These are phyloP conservation scores for Cyberlindnera mrakii DNA, from an alignment of 805 yeast species.

Conservation along the genomic window DNA sequence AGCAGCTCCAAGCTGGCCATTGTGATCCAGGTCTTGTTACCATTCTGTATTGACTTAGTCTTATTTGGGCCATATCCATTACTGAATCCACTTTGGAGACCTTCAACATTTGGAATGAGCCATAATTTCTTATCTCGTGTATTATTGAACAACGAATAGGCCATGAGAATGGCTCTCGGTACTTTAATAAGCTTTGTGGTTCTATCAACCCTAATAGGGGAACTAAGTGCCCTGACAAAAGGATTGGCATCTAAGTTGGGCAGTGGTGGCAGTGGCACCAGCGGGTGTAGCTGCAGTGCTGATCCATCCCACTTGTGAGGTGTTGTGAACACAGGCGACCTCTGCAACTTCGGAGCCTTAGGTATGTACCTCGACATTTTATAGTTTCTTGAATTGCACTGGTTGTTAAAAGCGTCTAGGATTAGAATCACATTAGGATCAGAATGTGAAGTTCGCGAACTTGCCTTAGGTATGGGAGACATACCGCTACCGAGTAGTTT, in stretches of 20 bases:
- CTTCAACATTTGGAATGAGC: conserved; percentile 9
- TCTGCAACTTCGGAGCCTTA: conserved; percentile 1
- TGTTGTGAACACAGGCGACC: conserved; percentile 9
- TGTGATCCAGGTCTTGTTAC: conserved; percentile 3
- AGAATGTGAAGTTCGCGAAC: too few species aligned
- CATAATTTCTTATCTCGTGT: conserved; percentile 3
- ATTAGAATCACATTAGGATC: too few species aligned
- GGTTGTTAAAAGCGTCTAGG: too few species aligned
- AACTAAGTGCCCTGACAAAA: conserved; percentile 33
- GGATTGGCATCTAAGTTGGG: conserved; percentile 23
- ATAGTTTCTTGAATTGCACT: neutral
- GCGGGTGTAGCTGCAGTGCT: neutral
- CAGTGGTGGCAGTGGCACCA: conserved; percentile 9
- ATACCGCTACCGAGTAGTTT: too few species aligned
- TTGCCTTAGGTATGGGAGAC: too few species aligned
- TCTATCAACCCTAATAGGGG: conserved; percentile 39
- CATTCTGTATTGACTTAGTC: neutral
- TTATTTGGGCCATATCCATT: conserved; percentile 8
- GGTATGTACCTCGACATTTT: conserved; percentile 8
- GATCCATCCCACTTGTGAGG: conserved; percentile 9
- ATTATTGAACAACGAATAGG: conserved; percentile 3
- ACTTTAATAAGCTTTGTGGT: conserved; percentile 25
- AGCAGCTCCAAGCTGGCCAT: conserved; percentile 10
- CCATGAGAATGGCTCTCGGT: conserved; percentile 4
- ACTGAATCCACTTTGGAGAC: conserved; percentile 1